Evolutionary conservation across 1,284 basidiomycete species (phyloP).

Genomic region (Ceratorhiza oryzae-sativae): DNA sequence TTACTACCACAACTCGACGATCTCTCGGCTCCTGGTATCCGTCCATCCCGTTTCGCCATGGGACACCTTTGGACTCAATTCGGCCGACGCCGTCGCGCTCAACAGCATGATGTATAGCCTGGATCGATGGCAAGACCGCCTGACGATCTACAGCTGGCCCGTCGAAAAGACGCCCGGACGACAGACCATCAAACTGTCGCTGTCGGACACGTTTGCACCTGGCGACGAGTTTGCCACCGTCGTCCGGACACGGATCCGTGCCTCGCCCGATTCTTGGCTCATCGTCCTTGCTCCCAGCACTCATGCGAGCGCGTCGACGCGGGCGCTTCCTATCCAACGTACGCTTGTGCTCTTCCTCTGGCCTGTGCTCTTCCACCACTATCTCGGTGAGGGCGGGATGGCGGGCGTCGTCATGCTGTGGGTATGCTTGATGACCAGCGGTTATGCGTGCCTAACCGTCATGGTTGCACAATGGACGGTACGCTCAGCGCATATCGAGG

Average conservation of each 20-base stretch:
- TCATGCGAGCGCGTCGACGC: not conserved
- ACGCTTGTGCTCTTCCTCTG: conserved; percentile 28
- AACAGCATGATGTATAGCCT: conserved; percentile 1
- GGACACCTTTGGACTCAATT: conserved; percentile 4
- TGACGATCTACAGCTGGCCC: conserved; percentile 15
- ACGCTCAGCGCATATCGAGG: not conserved
- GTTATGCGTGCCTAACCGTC: conserved; percentile 22
- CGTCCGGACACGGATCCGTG: not conserved
- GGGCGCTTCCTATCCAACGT: conserved; percentile 4
- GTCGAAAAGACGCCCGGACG: not conserved
- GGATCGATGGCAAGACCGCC: not conserved
- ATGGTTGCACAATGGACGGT: conserved; percentile 14
- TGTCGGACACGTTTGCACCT: not conserved
- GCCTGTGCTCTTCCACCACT: conserved; percentile 24
- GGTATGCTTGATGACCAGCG: conserved; percentile 26
- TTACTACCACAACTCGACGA: not conserved
- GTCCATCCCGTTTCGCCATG: not conserved
- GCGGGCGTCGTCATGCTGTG: conserved; percentile 23
- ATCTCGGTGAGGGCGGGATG: conserved; percentile 12
- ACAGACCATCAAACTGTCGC: conserved; percentile 3
- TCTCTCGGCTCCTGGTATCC: conserved; percentile 6
- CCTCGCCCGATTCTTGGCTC: not conserved
- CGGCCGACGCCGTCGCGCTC: conserved; percentile 26
- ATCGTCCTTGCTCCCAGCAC: not conserved
- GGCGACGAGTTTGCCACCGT: conserved; percentile 13